Evolutionary conservation across 2,329 filamentous ascomycete species (phyloP).

Genomic region (Paramyrothecium sp.): DNA sequence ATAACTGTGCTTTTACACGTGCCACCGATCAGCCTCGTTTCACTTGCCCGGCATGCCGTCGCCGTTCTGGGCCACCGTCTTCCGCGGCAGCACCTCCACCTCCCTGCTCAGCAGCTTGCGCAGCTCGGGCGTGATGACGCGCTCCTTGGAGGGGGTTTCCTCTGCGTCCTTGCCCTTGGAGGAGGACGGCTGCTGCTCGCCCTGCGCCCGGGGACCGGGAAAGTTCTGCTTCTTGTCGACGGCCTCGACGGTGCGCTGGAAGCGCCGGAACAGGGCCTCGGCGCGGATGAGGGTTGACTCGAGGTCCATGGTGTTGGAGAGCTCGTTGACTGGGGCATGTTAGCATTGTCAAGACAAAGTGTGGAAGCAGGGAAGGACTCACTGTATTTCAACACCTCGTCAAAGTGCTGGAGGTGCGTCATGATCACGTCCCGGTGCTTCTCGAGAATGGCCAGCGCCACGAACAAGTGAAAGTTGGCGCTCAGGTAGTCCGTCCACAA

Average conservation of each 20-base stretch:
- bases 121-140: constrained; percentile 57
- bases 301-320: constrained; percentile 90
- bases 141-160: constrained; percentile 31
- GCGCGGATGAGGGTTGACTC: constrained; percentile 82
- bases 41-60: constrained; percentile 32
- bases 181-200: constrained; percentile 11
- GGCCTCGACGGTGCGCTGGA: constrained; percentile 83
- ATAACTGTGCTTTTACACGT: too few relatives aligned
- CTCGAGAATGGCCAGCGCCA: constrained; percentile 67
- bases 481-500: constrained; percentile 92
- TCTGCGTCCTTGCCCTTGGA: constrained; percentile 37
- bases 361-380: constrained; percentile 32
- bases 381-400: constrained; percentile 97
- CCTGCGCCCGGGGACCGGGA: constrained; percentile 48
- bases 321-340: constrained; percentile 73
- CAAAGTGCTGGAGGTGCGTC: constrained; percentile 89
- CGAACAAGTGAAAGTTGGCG: constrained; percentile 90
- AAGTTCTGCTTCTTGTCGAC: constrained; percentile 92
- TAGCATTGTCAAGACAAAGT: not conserved
- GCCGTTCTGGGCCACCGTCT: constrained; percentile 31
- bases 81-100: constrained; percentile 41
- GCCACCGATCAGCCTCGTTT: not conserved
- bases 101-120: constrained; percentile 50
- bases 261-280: constrained; percentile 83
- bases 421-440: constrained; percentile 65